Evolutionary conservation across 371 early-diverging fungal genomes (phyloP).

Genomic region (Mucor mucedo): DNA sequence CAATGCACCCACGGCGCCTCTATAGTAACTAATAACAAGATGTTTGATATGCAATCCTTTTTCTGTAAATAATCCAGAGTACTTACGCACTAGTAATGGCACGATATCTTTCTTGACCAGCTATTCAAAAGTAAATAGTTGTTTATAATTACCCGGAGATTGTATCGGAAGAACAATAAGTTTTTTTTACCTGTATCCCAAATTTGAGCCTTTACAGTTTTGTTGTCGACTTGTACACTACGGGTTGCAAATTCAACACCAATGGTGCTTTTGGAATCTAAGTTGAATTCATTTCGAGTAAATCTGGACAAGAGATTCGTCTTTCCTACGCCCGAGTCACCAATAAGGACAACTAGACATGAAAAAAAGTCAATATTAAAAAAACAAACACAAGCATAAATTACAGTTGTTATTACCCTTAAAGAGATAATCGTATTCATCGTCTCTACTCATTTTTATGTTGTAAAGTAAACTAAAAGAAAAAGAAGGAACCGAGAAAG

Average conservation of each 20-base stretch:
- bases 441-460: constrained; percentile 33
- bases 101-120: constrained; percentile 88
- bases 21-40: constrained; percentile 82
- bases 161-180: neutral
- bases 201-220: constrained; percentile 98
- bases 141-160: neutral
- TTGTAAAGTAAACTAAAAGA: neutral
- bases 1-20: constrained; percentile 98
- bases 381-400: neutral
- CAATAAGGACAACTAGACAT: constrained; percentile 95
- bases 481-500: neutral
- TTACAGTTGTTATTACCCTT: constrained; percentile 23
- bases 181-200: constrained; percentile 79
- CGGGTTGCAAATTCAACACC: constrained; percentile 99
- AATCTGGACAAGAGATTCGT: constrained; percentile 97
- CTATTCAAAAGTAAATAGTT: constrained; percentile 33
- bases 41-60: neutral
- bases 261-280: constrained; percentile 98
- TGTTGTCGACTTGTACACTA: constrained; percentile 92
- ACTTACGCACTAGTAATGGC: constrained; percentile 88
- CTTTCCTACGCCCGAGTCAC: constrained; percentile 99
- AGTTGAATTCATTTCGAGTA: constrained; percentile 95
- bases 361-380: neutral
- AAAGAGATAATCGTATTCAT: constrained; percentile 42
- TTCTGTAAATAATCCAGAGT: neutral